Percentiles rank a stretch among this genome's conserved stretches.
These are phyloP conservation scores for Geosmithia flava DNA, from an alignment of 2,329 filamentous ascomycete genomes.

Conservation along the genomic window DNA sequence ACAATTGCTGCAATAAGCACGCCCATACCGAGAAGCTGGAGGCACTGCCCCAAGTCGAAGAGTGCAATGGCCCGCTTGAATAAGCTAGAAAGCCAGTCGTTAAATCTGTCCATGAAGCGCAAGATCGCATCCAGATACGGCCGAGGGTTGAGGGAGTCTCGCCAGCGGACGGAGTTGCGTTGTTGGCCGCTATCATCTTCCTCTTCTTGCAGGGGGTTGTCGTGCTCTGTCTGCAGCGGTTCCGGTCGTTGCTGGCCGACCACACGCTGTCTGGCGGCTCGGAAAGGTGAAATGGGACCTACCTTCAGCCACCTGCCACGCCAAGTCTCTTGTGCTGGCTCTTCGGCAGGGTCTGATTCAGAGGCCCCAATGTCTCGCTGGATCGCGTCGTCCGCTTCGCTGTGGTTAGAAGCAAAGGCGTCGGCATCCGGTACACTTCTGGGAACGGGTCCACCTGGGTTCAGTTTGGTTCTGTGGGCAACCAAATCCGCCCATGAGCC, in stretches of 20 bases:
- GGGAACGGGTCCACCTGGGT: too few species aligned
- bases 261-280: background rate
- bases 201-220: conserved; percentile 1
- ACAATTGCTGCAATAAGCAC: background rate
- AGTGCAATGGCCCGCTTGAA: background rate
- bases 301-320: conserved; percentile 10
- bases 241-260: conserved; percentile 2
- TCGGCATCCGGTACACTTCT: background rate
- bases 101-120: background rate
- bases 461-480: too few species aligned
- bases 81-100: background rate
- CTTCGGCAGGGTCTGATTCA: background rate
- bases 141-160: conserved; percentile 15
- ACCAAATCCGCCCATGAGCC: background rate
- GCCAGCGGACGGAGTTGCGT: conserved; percentile 7
- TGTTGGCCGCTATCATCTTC: conserved; percentile 3
- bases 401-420: conserved; percentile 6
- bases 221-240: background rate
- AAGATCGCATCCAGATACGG: conserved; percentile 14
- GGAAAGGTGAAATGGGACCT: conserved; percentile 6
- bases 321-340: conserved; percentile 2
- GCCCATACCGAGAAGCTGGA: background rate
- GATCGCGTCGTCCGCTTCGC: conserved; percentile 10
- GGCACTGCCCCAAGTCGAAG: background rate
- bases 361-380: conserved; percentile 9